Evolutionary conservation across 305 asterid species (phyloP), one percentile per base, ranked within the genome.

Genomic region (Striga hermonthica): DNA sequence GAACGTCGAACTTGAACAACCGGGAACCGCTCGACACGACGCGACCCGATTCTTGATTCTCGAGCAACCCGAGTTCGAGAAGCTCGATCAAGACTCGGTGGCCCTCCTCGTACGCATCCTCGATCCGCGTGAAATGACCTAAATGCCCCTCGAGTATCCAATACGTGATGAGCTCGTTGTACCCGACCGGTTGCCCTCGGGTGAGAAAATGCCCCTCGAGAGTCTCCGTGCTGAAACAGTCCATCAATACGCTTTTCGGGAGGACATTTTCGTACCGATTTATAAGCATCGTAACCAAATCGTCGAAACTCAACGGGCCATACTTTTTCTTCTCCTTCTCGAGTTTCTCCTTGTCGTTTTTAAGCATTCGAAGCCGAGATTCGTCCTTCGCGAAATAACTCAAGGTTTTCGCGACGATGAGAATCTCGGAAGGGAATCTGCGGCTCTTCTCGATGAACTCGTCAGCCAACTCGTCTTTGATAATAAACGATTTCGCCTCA

Each of bases 91-190:
- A 0, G 57, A 79, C 78, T 6, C 73, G 70, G 38, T 79, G 78
- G 3, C 84, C 84, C 62, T 65, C 60, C 41, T 57, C 59, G 28
- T 79, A 79, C 28, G 79, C 76, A 56, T 79, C 69, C 53, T 77
- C 73, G 0, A 79, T 48, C 6, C 70, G 62, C 43, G 54, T 57
- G 60, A 69, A 76, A 31, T 65, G 56, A n/a, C 83, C 83, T 3
- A 82, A 78, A 75, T 75, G 79, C 28, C 76, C 81, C 59, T 79
- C 87, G 36, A 82, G 36, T 56, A 82, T 75, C 87, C 87, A 82
- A 57, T 79, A 79, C 67, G 70, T 41, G n/a, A 79, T 79, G 72
- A 82, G 47, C 66, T 77, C 84, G 6, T 64, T 71, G 81, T 39
- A 79, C 63, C 64, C 69, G 15, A 77, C 73, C 55, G 60, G 11